Base-by-base conservation (phyloP, 1,284 basidiomycete species). In the Ceratobasidium theobromae region DNA sequence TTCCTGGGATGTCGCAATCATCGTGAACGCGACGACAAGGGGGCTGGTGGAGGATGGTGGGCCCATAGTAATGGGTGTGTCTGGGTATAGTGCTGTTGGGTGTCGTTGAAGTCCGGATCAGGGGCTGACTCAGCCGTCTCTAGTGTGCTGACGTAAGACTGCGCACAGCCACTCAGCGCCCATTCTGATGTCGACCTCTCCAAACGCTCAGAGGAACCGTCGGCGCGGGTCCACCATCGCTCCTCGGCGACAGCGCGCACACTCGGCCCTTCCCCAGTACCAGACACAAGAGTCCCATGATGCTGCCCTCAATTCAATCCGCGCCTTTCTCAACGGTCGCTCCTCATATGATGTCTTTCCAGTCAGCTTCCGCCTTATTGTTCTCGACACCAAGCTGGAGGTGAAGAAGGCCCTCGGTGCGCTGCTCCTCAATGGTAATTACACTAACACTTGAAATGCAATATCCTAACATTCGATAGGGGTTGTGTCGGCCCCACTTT, bases 401-500 rank as follows among this genome's bases (percentile, higher is more conserved):
- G 94, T 97, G 53, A 95, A 94, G 79, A 93, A 94, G 76, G 93
- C 93, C 9, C 77, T 98, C 14, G 89, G 93, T 70, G 95, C 93
- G 72, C 85, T 98, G 67, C 80, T 96, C 28, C 82, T 89, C 67
- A 96, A 95, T 76, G 92, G 94, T 93, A 52, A 81, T 76, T 67
- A 48, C 35, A 43, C 27, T 12, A 16, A 54, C 9, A 35, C 35
- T 54, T 49, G 40, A 48, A 5, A 35, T 27, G 18, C 12, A 53
- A 45, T 60, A 40, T 53, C 49, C 27, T 38, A 45, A 60, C 27
- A 25, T 67, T 54, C 21, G 16, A 43, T 72, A 96, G 95, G 94
- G 69, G 95, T 99, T 66, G 96, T 99, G 4, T 98, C 96, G 3
- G 97, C 97, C 2, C 96, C 97, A 2, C 80, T 99, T n/a, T 99